Conservation (phyloP, 495 filamentous ascomycete genomes). For the Acidiella bohemica region DNA sequence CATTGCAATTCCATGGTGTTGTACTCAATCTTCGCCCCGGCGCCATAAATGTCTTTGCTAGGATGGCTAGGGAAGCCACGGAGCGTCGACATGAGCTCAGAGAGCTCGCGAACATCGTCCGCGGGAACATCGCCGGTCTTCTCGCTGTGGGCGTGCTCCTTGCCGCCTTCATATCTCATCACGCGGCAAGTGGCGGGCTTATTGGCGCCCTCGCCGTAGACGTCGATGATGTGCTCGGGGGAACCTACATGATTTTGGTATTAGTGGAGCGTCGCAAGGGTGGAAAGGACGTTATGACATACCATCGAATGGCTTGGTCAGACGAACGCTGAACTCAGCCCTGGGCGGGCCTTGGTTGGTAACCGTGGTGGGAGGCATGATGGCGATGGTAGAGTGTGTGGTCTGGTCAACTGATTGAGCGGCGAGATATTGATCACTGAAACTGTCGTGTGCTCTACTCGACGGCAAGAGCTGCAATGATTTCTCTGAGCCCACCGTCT, state of each 20-base stretch:
- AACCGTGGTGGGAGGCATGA: slow-evolving; percentile 19
- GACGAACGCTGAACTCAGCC: slow-evolving; percentile 16
- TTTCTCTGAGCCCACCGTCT: too few relatives aligned
- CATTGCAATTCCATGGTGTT: slow-evolving; percentile 22
- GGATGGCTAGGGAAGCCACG: slow-evolving; percentile 19
- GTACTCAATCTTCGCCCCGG: slow-evolving; percentile 14
- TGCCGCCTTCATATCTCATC: slow-evolving; percentile 2
- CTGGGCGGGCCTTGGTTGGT: slow-evolving; percentile 20
- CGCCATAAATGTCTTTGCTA: slow-evolving; percentile 15
- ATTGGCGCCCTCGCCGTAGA: slow-evolving; percentile 20
- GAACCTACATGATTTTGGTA: slow-evolving; percentile 4
- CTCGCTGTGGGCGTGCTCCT: background rate
- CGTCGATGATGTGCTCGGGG: slow-evolving; percentile 15
- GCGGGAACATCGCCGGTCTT: slow-evolving; percentile 18
- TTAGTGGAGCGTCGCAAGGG: background rate
- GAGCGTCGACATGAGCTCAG: slow-evolving; percentile 12
- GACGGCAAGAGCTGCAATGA: background rate
- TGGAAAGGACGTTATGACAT: background rate
- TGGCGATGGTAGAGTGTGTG: slow-evolving; percentile 1
- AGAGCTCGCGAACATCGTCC: slow-evolving; percentile 21
- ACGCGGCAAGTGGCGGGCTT: slow-evolving; percentile 9
- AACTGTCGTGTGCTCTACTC: background rate
- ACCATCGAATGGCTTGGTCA: slow-evolving; percentile 20
- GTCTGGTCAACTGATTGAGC: background rate
- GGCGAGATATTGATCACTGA: background rate